phyloP scores from a whole-genome alignment of 2,329 filamentous ascomycete species.

The Fusarium aywerte region DNA sequence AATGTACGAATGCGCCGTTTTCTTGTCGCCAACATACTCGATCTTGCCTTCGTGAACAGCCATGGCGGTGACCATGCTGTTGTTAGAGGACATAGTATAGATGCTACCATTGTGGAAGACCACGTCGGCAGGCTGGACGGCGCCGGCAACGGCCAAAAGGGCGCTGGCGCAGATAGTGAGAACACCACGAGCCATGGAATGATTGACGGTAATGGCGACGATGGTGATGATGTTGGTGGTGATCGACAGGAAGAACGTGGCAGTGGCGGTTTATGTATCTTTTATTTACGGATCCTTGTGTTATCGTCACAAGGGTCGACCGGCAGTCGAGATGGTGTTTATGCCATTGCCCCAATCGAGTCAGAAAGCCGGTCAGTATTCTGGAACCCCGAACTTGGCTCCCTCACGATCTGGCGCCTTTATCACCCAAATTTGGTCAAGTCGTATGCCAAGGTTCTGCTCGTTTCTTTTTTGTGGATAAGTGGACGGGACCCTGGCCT shows the following conservation, averaged over 20 bases:
- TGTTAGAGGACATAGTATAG: constrained; percentile 38
- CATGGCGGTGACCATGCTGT: constrained; percentile 31
- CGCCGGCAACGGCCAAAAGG: constrained; percentile 18
- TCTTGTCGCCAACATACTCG: constrained; percentile 36
- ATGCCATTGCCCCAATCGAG: not conserved
- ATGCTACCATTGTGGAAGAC: constrained; percentile 46
- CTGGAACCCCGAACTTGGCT: not conserved
- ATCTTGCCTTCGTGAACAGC: constrained; percentile 40
- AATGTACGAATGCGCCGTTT: constrained; percentile 35
- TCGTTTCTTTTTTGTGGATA: not conserved
- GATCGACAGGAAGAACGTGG: not conserved
- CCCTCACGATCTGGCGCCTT: not conserved
- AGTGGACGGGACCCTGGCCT: not conserved
- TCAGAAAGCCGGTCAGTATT: not conserved
- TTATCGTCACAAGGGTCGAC: not conserved
- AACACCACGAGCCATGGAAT: constrained; percentile 32
- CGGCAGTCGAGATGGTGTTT: not conserved
- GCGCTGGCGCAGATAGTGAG: constrained; percentile 28
- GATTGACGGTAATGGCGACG: not conserved
- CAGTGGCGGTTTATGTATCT: not conserved
- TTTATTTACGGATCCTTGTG: not conserved
- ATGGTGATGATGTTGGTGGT: not conserved
- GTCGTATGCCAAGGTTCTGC: not conserved
- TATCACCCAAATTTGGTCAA: constrained; percentile 13
- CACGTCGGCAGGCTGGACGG: constrained; percentile 19